phyloP scores from a whole-genome alignment of 176 grass and related monocot genomes.

The Panicum miliaceum region DNA sequence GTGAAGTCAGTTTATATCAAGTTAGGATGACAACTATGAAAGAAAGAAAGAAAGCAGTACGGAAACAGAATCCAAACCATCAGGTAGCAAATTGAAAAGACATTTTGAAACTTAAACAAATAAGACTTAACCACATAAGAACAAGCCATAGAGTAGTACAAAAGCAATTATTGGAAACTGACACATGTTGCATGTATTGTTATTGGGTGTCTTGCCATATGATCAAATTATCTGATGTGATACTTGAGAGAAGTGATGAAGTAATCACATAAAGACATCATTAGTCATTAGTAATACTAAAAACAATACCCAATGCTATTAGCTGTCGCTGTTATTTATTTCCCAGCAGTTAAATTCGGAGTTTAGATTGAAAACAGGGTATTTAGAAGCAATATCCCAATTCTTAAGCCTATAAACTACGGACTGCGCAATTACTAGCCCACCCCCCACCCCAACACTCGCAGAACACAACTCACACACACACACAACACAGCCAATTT shows the following conservation, averaged over 20 bases:
- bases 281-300: conserved; percentile 8
- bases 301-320: background rate
- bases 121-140: background rate
- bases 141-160: conserved; percentile 1
- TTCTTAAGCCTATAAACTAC: conserved; percentile 10
- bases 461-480: background rate
- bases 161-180: background rate
- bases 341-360: background rate
- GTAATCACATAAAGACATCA: background rate
- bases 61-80: background rate
- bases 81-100: conserved; percentile 7
- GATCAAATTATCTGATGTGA: conserved; percentile 23
- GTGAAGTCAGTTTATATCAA: background rate
- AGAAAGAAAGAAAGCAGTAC: background rate
- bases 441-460: background rate
- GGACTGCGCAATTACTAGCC: background rate
- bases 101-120: no score
- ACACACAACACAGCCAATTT: background rate
- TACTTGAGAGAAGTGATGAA: background rate
- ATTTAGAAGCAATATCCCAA: background rate
- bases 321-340: background rate
- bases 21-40: background rate
- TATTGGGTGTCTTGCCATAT: background rate
- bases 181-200: background rate
- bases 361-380: background rate